A percentile compares a stretch with the other conserved stretches of the same genome.
Conservation (phyloP, 352 stramenopile genomes). For the Globisporangium heterothallicum region DNA sequence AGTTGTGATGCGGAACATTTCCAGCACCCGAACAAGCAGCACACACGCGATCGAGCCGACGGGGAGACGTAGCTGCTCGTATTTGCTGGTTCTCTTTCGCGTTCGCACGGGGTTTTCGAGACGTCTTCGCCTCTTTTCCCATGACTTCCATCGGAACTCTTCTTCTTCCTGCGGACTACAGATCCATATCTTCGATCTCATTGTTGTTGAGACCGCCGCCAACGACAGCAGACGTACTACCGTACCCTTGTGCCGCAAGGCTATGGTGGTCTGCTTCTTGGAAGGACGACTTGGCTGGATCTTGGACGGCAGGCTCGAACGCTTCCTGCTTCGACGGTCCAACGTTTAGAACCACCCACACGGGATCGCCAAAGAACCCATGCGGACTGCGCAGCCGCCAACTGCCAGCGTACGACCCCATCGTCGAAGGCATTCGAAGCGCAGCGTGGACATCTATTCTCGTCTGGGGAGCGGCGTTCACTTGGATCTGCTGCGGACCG, state of each 20-base stretch:
- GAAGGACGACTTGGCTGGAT: conserved; percentile 14
- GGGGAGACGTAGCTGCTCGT: too few relatives aligned
- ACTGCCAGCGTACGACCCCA: conserved; percentile 61
- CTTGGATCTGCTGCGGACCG: conserved; percentile 45
- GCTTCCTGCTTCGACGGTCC: conserved; percentile 18
- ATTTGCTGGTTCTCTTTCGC: neutral
- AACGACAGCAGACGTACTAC: conserved; percentile 4
- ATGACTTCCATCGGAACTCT: too few relatives aligned
- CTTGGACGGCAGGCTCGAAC: conserved; percentile 11
- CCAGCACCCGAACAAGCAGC: too few relatives aligned
- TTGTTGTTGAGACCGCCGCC: conserved; percentile 11
- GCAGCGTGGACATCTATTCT: conserved; percentile 61
- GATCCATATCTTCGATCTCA: conserved; percentile 17
- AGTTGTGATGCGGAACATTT: too few relatives aligned
- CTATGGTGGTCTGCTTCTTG: conserved; percentile 6
- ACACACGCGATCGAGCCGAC: too few relatives aligned
- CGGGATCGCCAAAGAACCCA: conserved; percentile 69
- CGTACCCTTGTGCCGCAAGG: neutral
- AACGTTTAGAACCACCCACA: conserved; percentile 78
- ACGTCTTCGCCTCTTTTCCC: too few relatives aligned
- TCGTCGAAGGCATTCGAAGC: conserved; percentile 48
- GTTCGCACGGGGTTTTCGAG: too few relatives aligned
- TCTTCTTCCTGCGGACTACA: conserved; percentile 3
- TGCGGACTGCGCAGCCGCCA: conserved; percentile 63
- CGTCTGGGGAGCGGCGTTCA: conserved; percentile 32